Percentiles rank a stretch among this genome's conserved stretches.
These are phyloP conservation scores for Rubus parviflorus DNA, from an alignment of 306 rosid species.

Conservation along the genomic window DNA sequence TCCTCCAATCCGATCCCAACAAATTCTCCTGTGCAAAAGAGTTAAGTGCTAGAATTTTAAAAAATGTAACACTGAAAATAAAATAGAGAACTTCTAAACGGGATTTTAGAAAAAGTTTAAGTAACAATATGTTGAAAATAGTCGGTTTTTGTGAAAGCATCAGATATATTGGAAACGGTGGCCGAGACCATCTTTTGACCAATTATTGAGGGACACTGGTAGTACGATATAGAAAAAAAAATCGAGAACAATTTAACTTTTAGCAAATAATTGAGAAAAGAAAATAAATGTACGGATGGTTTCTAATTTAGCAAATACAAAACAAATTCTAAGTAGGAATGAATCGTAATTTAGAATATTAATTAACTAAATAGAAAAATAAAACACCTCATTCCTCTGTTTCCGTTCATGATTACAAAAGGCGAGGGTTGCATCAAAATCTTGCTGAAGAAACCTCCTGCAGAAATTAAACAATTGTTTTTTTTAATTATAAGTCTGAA, in stretches of 20 bases:
- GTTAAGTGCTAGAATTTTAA: neutral
- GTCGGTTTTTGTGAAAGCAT: neutral
- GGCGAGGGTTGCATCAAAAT: constrained; percentile 94
- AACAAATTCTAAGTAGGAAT: neutral
- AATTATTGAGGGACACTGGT: neutral
- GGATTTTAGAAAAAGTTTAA: constrained; percentile 3
- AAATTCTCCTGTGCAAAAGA: constrained; percentile 56
- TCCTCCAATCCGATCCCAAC: constrained; percentile 76
- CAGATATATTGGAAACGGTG: constrained; percentile 1
- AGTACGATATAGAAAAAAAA: neutral
- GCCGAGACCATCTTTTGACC: neutral
- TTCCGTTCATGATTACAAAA: constrained; percentile 85
- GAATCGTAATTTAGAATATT: neutral
- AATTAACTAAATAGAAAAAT: neutral
- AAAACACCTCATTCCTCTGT: constrained; percentile 82
- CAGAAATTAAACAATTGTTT: constrained; percentile 24
- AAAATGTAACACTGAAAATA: neutral
- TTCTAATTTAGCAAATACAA: neutral
- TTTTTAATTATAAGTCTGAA: neutral
- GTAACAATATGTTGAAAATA: neutral
- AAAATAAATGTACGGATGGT: neutral
- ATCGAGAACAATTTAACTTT: neutral
- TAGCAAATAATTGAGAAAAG: neutral
- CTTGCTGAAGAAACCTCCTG: constrained; percentile 97
- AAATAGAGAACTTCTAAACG: neutral